Base-by-base conservation (phyloP, 2,329 filamentous ascomycete genomes). In the Apiospora kogelbergensis region DNA sequence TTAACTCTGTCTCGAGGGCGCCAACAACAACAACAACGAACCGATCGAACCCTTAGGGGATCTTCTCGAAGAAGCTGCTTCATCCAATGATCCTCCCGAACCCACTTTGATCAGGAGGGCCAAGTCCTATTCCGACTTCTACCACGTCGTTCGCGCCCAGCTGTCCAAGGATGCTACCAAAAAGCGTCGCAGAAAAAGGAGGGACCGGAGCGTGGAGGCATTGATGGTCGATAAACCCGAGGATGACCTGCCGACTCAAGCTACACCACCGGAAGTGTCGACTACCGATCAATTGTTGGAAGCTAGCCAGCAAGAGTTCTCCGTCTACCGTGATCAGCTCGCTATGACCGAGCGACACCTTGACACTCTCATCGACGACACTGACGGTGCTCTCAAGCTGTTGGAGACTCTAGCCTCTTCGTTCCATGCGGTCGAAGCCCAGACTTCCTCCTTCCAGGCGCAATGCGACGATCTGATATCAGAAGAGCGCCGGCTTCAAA, bases 381-480 rank as follows among this genome's bases (percentile, higher is more conserved):
- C 95, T 1, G 89, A 93, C 68, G 87, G 87, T 22, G 92, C 94
- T 0, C 85, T 99, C 46, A 85, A 90, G 57, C 85, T 97, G 22
- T 86, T 99, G 37, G 91, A 92, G 20, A 90, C 88, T 0, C 86
- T 99, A 20, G 95, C 95, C 17, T 89, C 91, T 74, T 95, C 95
- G 6, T 99, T 99, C 82, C 90, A 91, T 73, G 85, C 91, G 0
- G 95, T 99, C 65, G 94, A 98, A 75, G 85, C 88, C 11, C 95
- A 98, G 81, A 99, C 96, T 0, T 93, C 92, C n/a, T 91, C 92
- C 17, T 98, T 99, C 82, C 93, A 95, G 78, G 89, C 91, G 63
- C 94, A 97, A 80, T 99, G 96, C 80, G 94, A 98, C 77, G 92
- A 93, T 68, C 85, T 99, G 2, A 83, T 98, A 40, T 85, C 88